These are phyloP conservation scores for Clitopilus passeckerianus DNA, from an alignment of 768 basidiomycete species.

Conservation along the genomic window DNA sequence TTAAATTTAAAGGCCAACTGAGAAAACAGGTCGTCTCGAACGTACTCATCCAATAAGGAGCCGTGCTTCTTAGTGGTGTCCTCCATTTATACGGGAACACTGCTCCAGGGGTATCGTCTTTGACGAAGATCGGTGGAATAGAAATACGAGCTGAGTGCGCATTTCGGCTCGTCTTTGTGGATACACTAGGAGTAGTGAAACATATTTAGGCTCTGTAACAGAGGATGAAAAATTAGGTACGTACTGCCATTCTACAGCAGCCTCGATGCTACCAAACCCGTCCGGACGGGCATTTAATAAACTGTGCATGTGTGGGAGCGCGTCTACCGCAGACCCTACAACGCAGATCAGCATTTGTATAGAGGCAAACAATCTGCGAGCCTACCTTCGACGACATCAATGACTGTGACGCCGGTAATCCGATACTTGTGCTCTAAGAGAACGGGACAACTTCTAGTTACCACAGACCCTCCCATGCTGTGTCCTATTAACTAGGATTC, in stretches of 20 bases:
- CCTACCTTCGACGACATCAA: constrained; percentile 87
- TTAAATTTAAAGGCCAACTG: not conserved
- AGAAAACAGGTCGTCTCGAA: constrained; percentile 3
- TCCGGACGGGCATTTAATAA: constrained; percentile 83
- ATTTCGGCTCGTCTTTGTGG: constrained; percentile 81
- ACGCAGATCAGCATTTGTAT: not conserved
- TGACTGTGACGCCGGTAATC: constrained; percentile 72
- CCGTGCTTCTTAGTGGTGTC: constrained; percentile 77
- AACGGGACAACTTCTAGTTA: constrained; percentile 62
- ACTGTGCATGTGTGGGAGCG: constrained; percentile 87
- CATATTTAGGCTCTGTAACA: not conserved
- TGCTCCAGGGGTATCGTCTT: constrained; percentile 34
- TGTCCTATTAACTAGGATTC: constrained; percentile 75
- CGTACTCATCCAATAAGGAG: constrained; percentile 87
- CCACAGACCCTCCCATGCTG: constrained; percentile 94
- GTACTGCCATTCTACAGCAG: constrained; percentile 95
- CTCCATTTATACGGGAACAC: constrained; percentile 65
- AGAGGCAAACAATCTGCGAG: not conserved
- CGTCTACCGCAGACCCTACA: constrained; percentile 87
- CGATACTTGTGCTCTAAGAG: constrained; percentile 67
- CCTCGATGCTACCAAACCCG: constrained; percentile 78
- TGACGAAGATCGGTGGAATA: constrained; percentile 69
- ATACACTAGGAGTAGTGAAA: constrained; percentile 43
- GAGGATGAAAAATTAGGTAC: constrained; percentile 22
- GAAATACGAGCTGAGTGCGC: constrained; percentile 80